Evolutionary conservation across 805 yeast genomes (phyloP), one percentile per base, ranked within the genome.

Genomic region (Barnettozyma pratensis): DNA sequence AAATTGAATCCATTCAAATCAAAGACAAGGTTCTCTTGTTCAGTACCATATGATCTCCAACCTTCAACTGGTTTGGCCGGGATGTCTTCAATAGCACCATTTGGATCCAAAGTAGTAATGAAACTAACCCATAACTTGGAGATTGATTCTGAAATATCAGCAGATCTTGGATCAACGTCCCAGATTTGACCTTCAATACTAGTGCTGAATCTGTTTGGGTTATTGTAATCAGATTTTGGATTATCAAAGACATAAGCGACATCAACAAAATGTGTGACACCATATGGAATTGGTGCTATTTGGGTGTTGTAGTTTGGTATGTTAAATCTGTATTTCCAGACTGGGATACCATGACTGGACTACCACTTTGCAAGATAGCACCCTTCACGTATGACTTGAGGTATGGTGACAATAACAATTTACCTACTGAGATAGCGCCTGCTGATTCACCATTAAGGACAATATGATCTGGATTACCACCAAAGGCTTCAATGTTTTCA

Each of bases 361-460:
- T 41, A 9, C 59, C 59, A 45, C 47, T 37, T 37, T 55, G 53
- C 54, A 53, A 44, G 19, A 53, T 51, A 10, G 51, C 58, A 48
- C 58, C 58, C 36, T 51, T 50, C 29, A 55, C 28, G 41, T 41
- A 53, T 10, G 46, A 44, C 28, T 45, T 47, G 14, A 48, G 34
- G 19, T 48, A 12, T 7, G 34, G 45, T 2, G 54, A 48, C 6
- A 37, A 27, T 12, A 55, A 7, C 30, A 55, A 37, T 46, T 51
- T 46, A 12, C 55, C 57, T 26, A 52, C 54, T 26, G 55, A 41
- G 31, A 48, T 46, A 2, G 60, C 72, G 28, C 75, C 75, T 7
- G 75, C 73, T 39, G 64, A 55, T 51, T 67, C 67, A 7, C 75
- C 74, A 53, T 65, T 58, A n/a, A 70, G 54, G 1, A 72, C 68